A percentile compares a stretch with the other conserved stretches of the same genome.
These are phyloP conservation scores for Arachnomyces sp. DNA, from an alignment of 2,329 filamentous ascomycete genomes.

Conservation along the genomic window DNA sequence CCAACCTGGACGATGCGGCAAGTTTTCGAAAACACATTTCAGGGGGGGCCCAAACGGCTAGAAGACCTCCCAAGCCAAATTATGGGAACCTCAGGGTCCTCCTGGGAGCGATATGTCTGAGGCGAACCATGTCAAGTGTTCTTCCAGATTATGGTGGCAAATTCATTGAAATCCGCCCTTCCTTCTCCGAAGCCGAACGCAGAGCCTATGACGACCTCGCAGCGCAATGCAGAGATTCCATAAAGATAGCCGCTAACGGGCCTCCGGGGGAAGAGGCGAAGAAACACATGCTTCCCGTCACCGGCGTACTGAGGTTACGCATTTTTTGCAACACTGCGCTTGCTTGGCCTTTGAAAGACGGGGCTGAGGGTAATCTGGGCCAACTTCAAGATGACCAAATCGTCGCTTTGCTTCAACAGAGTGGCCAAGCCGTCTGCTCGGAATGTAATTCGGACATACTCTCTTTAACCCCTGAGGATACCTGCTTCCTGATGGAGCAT, in stretches of 20 bases:
- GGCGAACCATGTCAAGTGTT: not conserved
- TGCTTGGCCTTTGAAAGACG: not conserved
- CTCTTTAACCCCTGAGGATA: too few species aligned
- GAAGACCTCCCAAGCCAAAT: not conserved
- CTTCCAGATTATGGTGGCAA: not conserved
- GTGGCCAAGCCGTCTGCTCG: too few species aligned
- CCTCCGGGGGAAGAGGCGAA: not conserved
- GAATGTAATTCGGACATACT: too few species aligned
- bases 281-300: not conserved
- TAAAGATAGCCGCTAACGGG: not conserved
- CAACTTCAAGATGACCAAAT: too few species aligned
- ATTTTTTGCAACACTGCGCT: constrained; percentile 1
- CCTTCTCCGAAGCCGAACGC: not conserved
- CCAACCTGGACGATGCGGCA: not conserved
- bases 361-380: not conserved
- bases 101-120: not conserved
- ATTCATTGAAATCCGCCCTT: not conserved
- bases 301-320: not conserved
- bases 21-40: too few species aligned
- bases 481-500: too few species aligned
- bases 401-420: too few species aligned
- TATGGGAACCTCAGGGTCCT: not conserved
- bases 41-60: too few species aligned
- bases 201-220: not conserved
- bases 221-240: too few species aligned